Conservation (phyloP, 768 basidiomycete genomes). For the Auriscalpium microsporum region DNA sequence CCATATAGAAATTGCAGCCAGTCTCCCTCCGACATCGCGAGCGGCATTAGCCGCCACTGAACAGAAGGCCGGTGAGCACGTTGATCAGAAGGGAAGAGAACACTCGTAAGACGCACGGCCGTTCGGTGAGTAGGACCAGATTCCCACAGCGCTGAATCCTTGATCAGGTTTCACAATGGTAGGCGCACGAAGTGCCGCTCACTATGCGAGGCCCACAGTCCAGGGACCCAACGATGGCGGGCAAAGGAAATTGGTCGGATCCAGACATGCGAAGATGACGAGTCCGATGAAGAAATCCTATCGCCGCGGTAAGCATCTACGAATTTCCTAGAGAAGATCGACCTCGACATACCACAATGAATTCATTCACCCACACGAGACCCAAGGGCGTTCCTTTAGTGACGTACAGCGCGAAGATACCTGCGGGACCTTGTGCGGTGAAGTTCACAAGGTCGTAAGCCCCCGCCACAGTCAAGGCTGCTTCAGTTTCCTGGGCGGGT, state of each 20-base stretch:
- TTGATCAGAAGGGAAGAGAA: background rate
- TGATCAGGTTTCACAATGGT: background rate
- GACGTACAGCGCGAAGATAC: conserved; percentile 29
- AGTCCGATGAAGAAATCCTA: conserved; percentile 14
- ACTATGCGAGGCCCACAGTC: conserved; percentile 16
- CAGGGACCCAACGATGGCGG: conserved; percentile 14
- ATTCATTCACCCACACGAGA: conserved; percentile 30
- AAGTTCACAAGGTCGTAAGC: conserved; percentile 24
- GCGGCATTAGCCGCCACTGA: conserved; percentile 17
- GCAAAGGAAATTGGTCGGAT: conserved; percentile 18
- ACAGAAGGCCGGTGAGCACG: background rate
- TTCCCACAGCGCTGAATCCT: conserved; percentile 5
- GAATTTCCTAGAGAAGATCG: background rate
- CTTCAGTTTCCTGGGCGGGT: conserved; percentile 14
- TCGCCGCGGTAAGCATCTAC: background rate
- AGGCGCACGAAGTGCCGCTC: background rate
- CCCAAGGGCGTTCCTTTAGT: conserved; percentile 23
- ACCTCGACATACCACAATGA: conserved; percentile 22
- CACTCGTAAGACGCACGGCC: conserved; percentile 7
- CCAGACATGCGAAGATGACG: conserved; percentile 15
- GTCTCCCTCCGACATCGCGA: conserved; percentile 17
- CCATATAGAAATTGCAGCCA: conserved; percentile 16
- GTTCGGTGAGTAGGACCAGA: conserved; percentile 16
- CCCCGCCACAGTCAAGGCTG: conserved; percentile 18
- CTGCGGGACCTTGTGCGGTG: conserved; percentile 25